A percentile compares a stretch with the other conserved stretches of the same genome.
These are phyloP conservation scores for Quillaja saponaria DNA, from an alignment of 306 rosid genomes.

Conservation along the genomic window DNA sequence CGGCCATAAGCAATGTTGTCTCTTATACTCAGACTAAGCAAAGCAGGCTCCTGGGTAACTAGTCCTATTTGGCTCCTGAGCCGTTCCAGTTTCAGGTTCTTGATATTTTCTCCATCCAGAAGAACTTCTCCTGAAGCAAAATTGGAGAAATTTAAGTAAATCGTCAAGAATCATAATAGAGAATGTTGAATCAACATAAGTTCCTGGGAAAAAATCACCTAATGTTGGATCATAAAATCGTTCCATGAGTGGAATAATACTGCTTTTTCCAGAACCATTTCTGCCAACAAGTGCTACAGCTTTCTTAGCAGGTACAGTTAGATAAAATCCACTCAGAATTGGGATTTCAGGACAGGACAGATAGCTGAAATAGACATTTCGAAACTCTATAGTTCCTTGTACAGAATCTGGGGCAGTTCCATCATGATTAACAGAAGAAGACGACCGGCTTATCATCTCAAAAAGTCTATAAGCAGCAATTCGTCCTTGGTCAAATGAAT, in stretches of 20 bases:
- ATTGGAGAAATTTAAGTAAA: conserved; percentile 26
- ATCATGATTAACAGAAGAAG: conserved; percentile 79
- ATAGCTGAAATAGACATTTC: conserved; percentile 97
- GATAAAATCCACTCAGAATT: conserved; percentile 96
- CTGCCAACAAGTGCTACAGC: conserved; percentile 99
- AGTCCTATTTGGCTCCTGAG: conserved; percentile 95
- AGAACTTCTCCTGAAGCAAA: conserved; percentile 98
- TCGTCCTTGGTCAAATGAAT: conserved; percentile 98
- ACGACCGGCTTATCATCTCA: conserved; percentile 99
- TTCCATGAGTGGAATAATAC: conserved; percentile 99
- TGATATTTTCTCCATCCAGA: conserved; percentile 97
- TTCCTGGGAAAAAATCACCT: conserved; percentile 48
- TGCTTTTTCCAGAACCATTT: conserved; percentile 99
- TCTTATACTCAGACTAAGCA: conserved; percentile 92
- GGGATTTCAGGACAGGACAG: conserved; percentile 99
- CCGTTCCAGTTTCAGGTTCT: conserved; percentile 91
- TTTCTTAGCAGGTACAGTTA: conserved; percentile 97
- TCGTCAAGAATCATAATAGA: background rate
- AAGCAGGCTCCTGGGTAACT: conserved; percentile 98
- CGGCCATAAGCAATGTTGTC: conserved; percentile 99
- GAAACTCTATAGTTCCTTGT: conserved; percentile 95
- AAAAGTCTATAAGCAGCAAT: conserved; percentile 97
- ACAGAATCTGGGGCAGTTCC: conserved; percentile 69
- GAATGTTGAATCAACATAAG: conserved; percentile 16
- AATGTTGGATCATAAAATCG: conserved; percentile 97